Conservation (phyloP, 2,329 filamentous ascomycete genomes). For the Pseudovirgaria hyperparasitica region DNA sequence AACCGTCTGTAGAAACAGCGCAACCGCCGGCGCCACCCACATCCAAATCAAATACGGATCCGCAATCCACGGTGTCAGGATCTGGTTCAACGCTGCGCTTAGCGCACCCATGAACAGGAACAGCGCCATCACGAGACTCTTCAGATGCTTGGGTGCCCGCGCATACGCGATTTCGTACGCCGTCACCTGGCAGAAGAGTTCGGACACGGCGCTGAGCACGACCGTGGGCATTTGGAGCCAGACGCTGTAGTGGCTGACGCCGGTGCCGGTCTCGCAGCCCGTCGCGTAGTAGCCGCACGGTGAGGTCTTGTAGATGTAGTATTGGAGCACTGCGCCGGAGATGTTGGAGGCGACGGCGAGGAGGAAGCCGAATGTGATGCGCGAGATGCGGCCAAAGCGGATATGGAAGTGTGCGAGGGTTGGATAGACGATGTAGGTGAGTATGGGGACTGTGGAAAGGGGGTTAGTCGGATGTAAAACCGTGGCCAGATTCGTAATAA, state of each 20-base stretch:
- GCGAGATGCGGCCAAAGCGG: conserved; percentile 35
- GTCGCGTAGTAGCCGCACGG: conserved; percentile 32
- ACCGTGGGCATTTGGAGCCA: conserved; percentile 31
- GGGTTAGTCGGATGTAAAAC: conserved; percentile 24
- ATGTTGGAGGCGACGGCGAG: conserved; percentile 35
- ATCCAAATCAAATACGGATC: conserved; percentile 38
- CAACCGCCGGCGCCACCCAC: conserved; percentile 37
- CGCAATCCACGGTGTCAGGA: conserved; percentile 29
- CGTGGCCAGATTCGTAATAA: too few species aligned
- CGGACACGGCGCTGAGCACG: conserved; percentile 25
- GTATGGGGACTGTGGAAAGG: conserved; percentile 32
- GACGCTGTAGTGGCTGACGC: conserved; percentile 27
- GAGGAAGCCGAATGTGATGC: conserved; percentile 39
- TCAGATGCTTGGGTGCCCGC: conserved; percentile 29
- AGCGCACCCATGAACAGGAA: conserved; percentile 30
- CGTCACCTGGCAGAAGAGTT: conserved; percentile 31
- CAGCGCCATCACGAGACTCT: conserved; percentile 28
- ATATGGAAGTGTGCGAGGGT: conserved; percentile 28
- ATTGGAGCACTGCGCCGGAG: conserved; percentile 28
- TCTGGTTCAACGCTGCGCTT: conserved; percentile 27
- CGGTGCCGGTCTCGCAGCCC: conserved; percentile 20
- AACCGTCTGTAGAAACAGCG: conserved; percentile 33
- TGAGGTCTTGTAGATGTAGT: conserved; percentile 32
- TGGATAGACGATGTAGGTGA: conserved; percentile 38
- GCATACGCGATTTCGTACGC: conserved; percentile 34